Evolutionary conservation across 192 early-diverging fungal species (phyloP).

Genomic region (Podila minutissima): DNA sequence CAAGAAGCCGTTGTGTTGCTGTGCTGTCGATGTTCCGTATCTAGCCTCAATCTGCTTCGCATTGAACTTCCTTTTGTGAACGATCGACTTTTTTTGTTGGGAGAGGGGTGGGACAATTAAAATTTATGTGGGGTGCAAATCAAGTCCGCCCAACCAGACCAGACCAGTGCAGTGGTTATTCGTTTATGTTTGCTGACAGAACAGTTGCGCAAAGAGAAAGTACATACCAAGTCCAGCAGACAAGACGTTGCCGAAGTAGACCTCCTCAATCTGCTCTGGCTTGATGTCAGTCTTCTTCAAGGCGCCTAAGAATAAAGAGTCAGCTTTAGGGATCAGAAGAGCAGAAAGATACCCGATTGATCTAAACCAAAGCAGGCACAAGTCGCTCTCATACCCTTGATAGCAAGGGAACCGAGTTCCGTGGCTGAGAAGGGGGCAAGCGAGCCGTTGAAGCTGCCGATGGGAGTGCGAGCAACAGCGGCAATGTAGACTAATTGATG

Average conservation of each 20-base stretch:
- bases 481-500: constrained; percentile 83
- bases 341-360: no score
- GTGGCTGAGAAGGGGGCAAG: constrained; percentile 84
- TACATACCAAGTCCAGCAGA: constrained; percentile 72
- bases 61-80: no score
- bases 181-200: neutral
- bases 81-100: no score
- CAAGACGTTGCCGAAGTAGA: constrained; percentile 83
- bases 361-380: neutral
- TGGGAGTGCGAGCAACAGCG: constrained; percentile 88
- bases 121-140: no score
- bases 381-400: constrained; percentile 70
- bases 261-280: constrained; percentile 75
- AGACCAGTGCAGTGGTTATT: no score
- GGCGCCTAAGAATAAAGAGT: constrained; percentile 43
- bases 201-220: neutral
- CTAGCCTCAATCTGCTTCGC: no score
- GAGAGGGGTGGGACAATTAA: no score
- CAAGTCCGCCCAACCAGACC: no score
- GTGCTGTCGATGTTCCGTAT: no score
- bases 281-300: constrained; percentile 62
- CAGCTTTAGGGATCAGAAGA: neutral
- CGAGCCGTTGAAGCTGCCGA: constrained; percentile 92
- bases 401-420: constrained; percentile 87
- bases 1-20: no score